Conservation (phyloP, 2,329 filamentous ascomycete species). For the Raffaelea ambrosiae region DNA sequence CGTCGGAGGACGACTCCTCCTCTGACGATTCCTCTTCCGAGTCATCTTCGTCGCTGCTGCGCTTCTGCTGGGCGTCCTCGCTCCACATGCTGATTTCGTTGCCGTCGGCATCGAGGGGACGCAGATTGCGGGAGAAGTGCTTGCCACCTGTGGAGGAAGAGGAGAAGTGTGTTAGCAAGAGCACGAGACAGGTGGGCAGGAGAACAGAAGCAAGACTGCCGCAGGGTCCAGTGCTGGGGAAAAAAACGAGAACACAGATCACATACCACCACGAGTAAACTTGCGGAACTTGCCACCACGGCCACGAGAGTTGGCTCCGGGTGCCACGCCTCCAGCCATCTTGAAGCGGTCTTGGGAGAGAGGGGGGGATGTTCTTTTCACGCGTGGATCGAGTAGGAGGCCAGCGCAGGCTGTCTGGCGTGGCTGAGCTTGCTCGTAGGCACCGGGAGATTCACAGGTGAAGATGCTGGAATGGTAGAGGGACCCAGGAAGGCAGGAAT, state of each 20-base stretch:
- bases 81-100: slow-evolving; percentile 86
- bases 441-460: too few relatives aligned
- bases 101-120: slow-evolving; percentile 81
- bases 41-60: slow-evolving; percentile 33
- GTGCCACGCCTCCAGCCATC: slow-evolving; percentile 26
- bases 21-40: slow-evolving; percentile 38
- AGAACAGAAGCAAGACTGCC: too few relatives aligned
- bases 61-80: slow-evolving; percentile 40
- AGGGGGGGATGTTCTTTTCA: background rate
- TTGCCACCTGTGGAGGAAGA: slow-evolving; percentile 62
- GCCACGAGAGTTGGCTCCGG: slow-evolving; percentile 53
- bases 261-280: slow-evolving; percentile 78
- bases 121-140: slow-evolving; percentile 86
- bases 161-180: background rate
- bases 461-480: too few relatives aligned
- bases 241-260: background rate
- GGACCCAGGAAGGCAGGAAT: too few relatives aligned
- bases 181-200: slow-evolving; percentile 1
- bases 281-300: slow-evolving; percentile 93
- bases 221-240: too few relatives aligned
- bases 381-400: too few relatives aligned
- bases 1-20: slow-evolving; percentile 35
- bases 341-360: too few relatives aligned
- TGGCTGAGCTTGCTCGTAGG: too few relatives aligned
- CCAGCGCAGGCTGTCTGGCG: too few relatives aligned